Conservation (phyloP, 2,329 filamentous ascomycete species). For the Fusarium xylarioides region DNA sequence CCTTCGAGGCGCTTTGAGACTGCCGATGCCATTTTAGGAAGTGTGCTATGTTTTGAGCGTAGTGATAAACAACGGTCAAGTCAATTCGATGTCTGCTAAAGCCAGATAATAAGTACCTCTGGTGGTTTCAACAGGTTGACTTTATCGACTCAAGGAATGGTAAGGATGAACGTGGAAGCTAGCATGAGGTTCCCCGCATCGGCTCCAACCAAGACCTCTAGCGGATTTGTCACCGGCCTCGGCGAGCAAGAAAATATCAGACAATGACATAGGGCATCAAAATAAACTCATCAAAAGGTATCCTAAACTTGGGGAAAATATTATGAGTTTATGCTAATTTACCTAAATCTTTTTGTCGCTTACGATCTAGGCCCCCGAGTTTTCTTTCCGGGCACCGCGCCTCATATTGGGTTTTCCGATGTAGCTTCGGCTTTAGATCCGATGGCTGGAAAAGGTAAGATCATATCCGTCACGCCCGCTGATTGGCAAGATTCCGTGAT, state of each 20-base stretch:
- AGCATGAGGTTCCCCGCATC: not conserved
- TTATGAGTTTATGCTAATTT: not conserved
- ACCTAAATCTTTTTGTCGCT: not conserved
- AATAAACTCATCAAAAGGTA: not conserved
- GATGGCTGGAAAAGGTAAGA: conserved; percentile 13
- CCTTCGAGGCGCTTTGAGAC: conserved; percentile 84
- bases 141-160: not conserved
- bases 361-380: too few relatives aligned
- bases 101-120: not conserved
- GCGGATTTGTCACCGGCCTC: conserved; percentile 1
- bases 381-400: not conserved
- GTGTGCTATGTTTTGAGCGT: not conserved
- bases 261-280: not conserved
- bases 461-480: not conserved
- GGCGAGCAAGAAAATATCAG: not conserved
- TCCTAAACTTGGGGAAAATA: not conserved
- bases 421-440: conserved; percentile 1
- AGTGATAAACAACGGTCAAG: accelerated
- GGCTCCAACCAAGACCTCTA: not conserved
- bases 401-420: conserved; percentile 7
- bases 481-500: not conserved
- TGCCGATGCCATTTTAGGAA: conserved; percentile 60
- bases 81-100: not conserved
- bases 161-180: not conserved
- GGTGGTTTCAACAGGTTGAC: not conserved